Conservation (phyloP, 2,329 filamentous ascomycete species). For the Aspergillus sergii region DNA sequence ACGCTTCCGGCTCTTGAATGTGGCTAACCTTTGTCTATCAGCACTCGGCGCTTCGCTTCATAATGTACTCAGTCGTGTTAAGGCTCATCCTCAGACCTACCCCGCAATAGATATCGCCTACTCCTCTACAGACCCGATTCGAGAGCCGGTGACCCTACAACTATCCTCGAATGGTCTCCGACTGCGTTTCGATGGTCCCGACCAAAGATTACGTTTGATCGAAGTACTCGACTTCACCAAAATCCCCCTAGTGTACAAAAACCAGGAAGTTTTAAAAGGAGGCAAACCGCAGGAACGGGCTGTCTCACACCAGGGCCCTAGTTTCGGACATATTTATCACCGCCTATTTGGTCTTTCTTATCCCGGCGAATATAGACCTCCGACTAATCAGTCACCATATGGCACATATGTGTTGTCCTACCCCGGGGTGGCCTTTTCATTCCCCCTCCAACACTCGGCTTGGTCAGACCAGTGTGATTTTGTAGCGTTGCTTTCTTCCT, state of each 20-base stretch:
- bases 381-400: conserved; percentile 55
- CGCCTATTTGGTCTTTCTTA: conserved; percentile 92
- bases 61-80: conserved; percentile 83
- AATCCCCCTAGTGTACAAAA: conserved; percentile 79
- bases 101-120: conserved; percentile 82
- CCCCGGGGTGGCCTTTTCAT: conserved; percentile 90
- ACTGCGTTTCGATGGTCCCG: conserved; percentile 88
- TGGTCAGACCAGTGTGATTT: conserved; percentile 79
- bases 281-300: conserved; percentile 37
- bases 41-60: conserved; percentile 90
- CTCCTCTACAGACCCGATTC: conserved; percentile 73
- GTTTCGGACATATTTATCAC: conserved; percentile 88
- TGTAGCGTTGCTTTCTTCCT: conserved; percentile 79
- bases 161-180: conserved; percentile 86
- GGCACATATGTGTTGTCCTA: conserved; percentile 92
- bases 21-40: conserved; percentile 44
- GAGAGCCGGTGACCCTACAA: conserved; percentile 71
- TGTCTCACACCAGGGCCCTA: conserved; percentile 61
- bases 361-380: conserved; percentile 84
- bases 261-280: conserved; percentile 72
- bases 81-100: conserved; percentile 81
- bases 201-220: conserved; percentile 87
- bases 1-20: conserved; percentile 13
- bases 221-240: conserved; percentile 90
- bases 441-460: conserved; percentile 71